These are phyloP conservation scores for Rhizopogon salebrosus DNA, from an alignment of 768 basidiomycete genomes.

Conservation along the genomic window DNA sequence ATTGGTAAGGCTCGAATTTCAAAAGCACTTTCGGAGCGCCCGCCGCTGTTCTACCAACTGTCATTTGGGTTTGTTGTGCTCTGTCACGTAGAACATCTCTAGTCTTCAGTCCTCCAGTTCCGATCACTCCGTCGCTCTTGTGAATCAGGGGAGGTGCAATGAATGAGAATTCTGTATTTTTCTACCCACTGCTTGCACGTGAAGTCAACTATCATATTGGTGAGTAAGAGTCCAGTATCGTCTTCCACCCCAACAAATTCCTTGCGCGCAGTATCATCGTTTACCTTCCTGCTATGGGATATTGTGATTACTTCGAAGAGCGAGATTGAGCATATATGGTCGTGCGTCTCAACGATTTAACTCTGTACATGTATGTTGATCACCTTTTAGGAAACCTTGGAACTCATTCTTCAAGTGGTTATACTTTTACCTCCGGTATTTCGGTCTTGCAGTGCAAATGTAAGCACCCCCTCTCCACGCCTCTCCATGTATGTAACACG, in stretches of 20 bases:
- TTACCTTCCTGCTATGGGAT: conserved; percentile 24
- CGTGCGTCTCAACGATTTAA: conserved; percentile 13
- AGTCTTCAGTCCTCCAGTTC: background rate
- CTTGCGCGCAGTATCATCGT: conserved; percentile 17
- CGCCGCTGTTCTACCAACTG: background rate
- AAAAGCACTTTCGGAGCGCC: background rate
- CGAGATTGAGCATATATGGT: conserved; percentile 27
- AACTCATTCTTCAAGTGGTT: conserved; percentile 14
- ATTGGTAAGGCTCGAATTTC: no score
- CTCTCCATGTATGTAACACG: background rate
- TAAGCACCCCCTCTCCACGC: background rate
- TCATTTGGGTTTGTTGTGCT: background rate
- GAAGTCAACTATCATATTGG: background rate
- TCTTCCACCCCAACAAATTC: background rate
- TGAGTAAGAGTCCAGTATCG: background rate
- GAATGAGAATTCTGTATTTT: background rate
- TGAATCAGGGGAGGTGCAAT: background rate
- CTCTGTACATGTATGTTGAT: background rate
- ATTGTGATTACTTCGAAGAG: conserved; percentile 16
- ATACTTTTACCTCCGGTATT: conserved; percentile 7
- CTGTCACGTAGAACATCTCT: background rate
- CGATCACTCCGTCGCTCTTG: background rate
- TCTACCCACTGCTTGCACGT: background rate
- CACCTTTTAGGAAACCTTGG: conserved; percentile 12
- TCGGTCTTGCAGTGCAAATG: conserved; percentile 1